phyloP scores from a whole-genome alignment of 148 eudicot species.

The Rhododendron vialii region DNA sequence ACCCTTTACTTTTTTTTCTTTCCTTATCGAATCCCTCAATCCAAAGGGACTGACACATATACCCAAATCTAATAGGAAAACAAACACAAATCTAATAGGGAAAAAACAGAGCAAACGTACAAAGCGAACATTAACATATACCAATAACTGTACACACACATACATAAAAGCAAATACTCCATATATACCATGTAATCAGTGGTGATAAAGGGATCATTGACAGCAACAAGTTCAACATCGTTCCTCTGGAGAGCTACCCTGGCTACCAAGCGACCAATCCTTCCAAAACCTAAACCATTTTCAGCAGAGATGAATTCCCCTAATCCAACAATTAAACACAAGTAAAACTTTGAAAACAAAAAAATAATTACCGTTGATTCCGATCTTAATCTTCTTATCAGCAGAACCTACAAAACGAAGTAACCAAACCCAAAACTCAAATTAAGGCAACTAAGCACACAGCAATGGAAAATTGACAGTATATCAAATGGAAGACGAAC shows the following conservation, averaged over 20 bases:
- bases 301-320: background rate
- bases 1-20: background rate
- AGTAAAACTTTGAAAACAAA: background rate
- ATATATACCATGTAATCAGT: slow-evolving; percentile 54
- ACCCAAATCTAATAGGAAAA: too few relatives aligned
- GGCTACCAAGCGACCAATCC: slow-evolving; percentile 76
- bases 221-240: slow-evolving; percentile 74
- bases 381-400: slow-evolving; percentile 57
- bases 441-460: background rate
- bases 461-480: background rate
- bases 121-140: background rate
- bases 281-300: slow-evolving; percentile 48
- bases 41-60: background rate
- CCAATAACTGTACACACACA: background rate
- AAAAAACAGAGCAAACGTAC: too few relatives aligned
- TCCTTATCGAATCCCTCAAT: background rate
- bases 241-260: slow-evolving; percentile 64
- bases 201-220: slow-evolving; percentile 67
- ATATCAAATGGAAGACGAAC: background rate
- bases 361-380: slow-evolving; percentile 46
- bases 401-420: slow-evolving; percentile 19
- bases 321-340: background rate
- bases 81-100: background rate
- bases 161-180: background rate
- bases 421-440: background rate